phyloP scores from a whole-genome alignment of 2,329 filamentous ascomycete species.

The Neospermospora avenae region DNA sequence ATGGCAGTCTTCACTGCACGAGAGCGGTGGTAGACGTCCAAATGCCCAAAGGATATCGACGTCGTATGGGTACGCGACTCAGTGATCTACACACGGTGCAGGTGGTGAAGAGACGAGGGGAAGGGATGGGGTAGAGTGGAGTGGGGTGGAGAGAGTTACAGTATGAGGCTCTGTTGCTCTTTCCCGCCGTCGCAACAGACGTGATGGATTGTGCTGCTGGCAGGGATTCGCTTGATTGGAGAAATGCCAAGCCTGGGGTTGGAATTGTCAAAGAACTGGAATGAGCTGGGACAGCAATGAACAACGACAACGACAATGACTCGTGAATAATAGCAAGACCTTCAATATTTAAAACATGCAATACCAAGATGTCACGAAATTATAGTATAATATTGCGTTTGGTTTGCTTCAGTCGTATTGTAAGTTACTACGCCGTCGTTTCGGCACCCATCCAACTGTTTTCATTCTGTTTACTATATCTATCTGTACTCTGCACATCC shows the following conservation, averaged over 20 bases:
- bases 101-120: not conserved
- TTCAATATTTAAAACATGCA: too few relatives aligned
- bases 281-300: not conserved
- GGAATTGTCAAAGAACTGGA: not conserved
- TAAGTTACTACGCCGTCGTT: too few relatives aligned
- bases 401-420: too few relatives aligned
- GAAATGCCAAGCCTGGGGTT: not conserved
- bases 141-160: too few relatives aligned
- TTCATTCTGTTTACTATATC: too few relatives aligned
- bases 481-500: too few relatives aligned
- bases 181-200: too few relatives aligned
- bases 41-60: not conserved
- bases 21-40: not conserved
- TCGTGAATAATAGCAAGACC: not conserved
- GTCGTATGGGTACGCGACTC: not conserved
- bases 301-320: not conserved
- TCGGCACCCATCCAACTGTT: too few relatives aligned
- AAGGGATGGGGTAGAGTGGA: not conserved
- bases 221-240: not conserved
- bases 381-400: too few relatives aligned
- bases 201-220: too few relatives aligned
- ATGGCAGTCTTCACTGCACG: not conserved
- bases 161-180: slow-evolving; percentile 2
- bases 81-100: not conserved
- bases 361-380: too few relatives aligned